Percentiles rank a stretch among this genome's conserved stretches.
phyloP scores from a whole-genome alignment of 2,329 filamentous ascomycete species.

The Neocatenulostroma microsporum region DNA sequence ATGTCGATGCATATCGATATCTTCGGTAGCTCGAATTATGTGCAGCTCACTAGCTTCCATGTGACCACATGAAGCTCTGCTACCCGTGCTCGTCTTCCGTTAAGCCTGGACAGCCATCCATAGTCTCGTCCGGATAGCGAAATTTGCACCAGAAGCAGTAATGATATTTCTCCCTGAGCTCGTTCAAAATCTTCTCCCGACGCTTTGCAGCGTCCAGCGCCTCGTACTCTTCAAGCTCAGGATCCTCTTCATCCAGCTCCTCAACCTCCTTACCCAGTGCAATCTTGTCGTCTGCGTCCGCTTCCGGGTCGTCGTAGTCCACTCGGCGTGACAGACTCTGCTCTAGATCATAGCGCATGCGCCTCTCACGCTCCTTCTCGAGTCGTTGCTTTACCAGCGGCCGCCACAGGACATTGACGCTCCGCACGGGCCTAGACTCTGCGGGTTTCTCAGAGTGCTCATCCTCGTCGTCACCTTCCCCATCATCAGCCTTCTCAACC shows the following conservation, averaged over 20 bases:
- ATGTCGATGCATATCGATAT: too few species aligned
- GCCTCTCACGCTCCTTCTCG: slow-evolving; percentile 59
- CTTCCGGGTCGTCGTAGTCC: slow-evolving; percentile 59
- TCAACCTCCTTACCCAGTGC: slow-evolving; percentile 58
- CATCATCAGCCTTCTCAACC: slow-evolving; percentile 21
- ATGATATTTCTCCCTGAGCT: slow-evolving; percentile 60
- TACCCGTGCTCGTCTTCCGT: slow-evolving; percentile 75
- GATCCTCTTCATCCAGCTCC: slow-evolving; percentile 69
- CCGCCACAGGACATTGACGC: slow-evolving; percentile 71
- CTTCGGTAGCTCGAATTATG: too few species aligned
- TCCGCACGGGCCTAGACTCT: slow-evolving; percentile 36
- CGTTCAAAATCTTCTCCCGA: slow-evolving; percentile 57
- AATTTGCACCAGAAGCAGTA: slow-evolving; percentile 99
- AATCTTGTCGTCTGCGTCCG: slow-evolving; percentile 62
- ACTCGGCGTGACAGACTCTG: slow-evolving; percentile 57
- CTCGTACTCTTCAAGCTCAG: slow-evolving; percentile 73
- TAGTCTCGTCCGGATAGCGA: slow-evolving; percentile 60
- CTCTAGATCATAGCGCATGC: slow-evolving; percentile 58
- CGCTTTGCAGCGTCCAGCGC: slow-evolving; percentile 58
- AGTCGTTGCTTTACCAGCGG: slow-evolving; percentile 63
- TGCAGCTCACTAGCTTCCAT: too few species aligned
- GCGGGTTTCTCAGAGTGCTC: slow-evolving; percentile 6
- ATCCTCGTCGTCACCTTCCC: slow-evolving; percentile 8
- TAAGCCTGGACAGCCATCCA: slow-evolving; percentile 84
- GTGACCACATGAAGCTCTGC: too few species aligned